Evolutionary conservation across 2,329 filamentous ascomycete species (phyloP), one percentile per base, ranked within the genome.

Genomic region (Venturia carpophila): DNA sequence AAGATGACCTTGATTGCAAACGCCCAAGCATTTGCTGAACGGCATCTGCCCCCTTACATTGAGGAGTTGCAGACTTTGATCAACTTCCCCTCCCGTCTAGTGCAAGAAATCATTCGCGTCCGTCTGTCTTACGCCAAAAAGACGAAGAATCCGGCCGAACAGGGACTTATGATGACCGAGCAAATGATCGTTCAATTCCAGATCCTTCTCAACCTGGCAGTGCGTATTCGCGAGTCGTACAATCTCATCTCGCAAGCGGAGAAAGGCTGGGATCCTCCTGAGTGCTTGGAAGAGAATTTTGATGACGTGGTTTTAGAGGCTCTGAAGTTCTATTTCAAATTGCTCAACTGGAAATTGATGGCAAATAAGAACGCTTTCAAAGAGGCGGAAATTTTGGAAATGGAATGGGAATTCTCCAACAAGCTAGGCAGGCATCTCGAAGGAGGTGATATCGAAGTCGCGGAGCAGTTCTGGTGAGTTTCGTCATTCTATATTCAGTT

Each of bases 291-390:
- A 73, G 94, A 99, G 73, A 91, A 91, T 52, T 99, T 97, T 71
- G 94, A 97, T 73, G 84, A 88, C 42, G 91, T 95, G 21, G 91
- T 97, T 11, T 78, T 99, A 55, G 93, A 97, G 71, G 92, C 93
- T 0, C 80, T 99, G 70, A 95, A 93, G 74, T 97, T 96, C 75
- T 99, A 99, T 77, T 99, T 99, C 82, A 94, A 93, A 75, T 92
- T 99, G 84, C 81, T 99, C 56, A 97, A 97, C 73, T 97, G 92
- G 91, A 97, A 97, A 76, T 80, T 99, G 64, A 92, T 90, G 70
- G 91, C 92, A 65, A 97, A 97, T 80, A 97, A 97, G 75, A 99
- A 97, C 77, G 97, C 92, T 0, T 99, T 99, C 83, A 97, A 97
- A 74, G 94, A 99, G 75, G 94, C 94, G 7, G 94, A 99, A 79